Conservation (phyloP, 768 basidiomycete species). For the Termitomyces sp. region DNA sequence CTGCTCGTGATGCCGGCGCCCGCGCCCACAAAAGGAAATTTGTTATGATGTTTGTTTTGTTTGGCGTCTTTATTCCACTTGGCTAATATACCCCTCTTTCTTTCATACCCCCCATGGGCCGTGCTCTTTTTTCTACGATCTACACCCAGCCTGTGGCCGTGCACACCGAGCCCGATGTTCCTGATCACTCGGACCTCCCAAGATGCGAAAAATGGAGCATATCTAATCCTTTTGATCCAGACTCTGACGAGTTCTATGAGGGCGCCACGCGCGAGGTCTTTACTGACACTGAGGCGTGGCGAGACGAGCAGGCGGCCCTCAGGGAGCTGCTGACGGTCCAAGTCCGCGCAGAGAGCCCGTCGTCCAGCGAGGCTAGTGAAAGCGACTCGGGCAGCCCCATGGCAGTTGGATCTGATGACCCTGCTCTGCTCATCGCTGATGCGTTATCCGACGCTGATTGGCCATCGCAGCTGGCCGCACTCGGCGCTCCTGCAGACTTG, state of each 20-base stretch:
- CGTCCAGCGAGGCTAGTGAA: slow-evolving; percentile 34
- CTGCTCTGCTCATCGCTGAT: slow-evolving; percentile 30
- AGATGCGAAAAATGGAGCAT: slow-evolving; percentile 55
- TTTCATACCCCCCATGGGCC: slow-evolving; percentile 43
- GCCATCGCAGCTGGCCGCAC: slow-evolving; percentile 14
- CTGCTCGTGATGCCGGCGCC: no score
- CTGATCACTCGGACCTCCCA: slow-evolving; percentile 11
- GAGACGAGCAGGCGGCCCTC: slow-evolving; percentile 22
- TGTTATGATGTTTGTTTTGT: slow-evolving; percentile 14
- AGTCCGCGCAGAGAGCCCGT: slow-evolving; percentile 22
- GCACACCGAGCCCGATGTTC: slow-evolving; percentile 38
- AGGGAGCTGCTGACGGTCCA: slow-evolving; percentile 22
- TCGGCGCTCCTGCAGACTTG: slow-evolving; percentile 6
- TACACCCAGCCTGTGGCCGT: slow-evolving; percentile 34
- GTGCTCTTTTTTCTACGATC: slow-evolving; percentile 48
- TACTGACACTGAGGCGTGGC: slow-evolving; percentile 37
- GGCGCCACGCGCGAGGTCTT: slow-evolving; percentile 65
- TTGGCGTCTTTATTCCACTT: background rate
- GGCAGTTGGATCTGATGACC: slow-evolving; percentile 37
- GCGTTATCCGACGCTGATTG: slow-evolving; percentile 24
- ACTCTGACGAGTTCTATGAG: slow-evolving; percentile 72
- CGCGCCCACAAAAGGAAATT: slow-evolving; percentile 8
- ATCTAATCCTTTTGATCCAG: slow-evolving; percentile 69
- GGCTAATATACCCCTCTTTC: slow-evolving; percentile 16
- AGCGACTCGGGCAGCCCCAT: slow-evolving; percentile 46